Base-by-base conservation (phyloP, 306 rosid genomes). In the Cicer chorassanicum region DNA sequence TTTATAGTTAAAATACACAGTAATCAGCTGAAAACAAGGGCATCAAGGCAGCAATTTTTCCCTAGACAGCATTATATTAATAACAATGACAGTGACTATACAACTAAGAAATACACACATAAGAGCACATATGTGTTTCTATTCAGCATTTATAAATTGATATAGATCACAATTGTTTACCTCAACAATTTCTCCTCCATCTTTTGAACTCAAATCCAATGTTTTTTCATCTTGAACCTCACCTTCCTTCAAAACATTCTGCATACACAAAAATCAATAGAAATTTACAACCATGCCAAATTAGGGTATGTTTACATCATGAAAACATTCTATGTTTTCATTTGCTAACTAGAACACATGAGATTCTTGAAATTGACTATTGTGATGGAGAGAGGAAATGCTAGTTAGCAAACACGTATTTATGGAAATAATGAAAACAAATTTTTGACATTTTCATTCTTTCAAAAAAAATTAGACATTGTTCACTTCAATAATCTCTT, bases 151-250 rank as follows among this genome's bases (percentile, higher is more conserved):
- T 24, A 6, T 29, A 13, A 16, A 50, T 16, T 42, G 19, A 67
- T 8, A 64, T 5, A 14, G 4, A 44, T 10, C 15, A 7, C 39
- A 51, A 9, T 55, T 38, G 67, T 78, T 69, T 65, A 81, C 88
- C 85, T 78, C 66, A 49, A 42, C 62, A 34, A 14, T 11, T 81
- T 39, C 69, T 15, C 72, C 76, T 34, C 34, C 82, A 48, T 79
- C 43, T 66, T 71, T 62, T 14, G 57, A 75, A 19, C 68, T 36
- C 70, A 8, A 1, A 21, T 53, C 65, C 36, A 69, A 29, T 4
- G 1, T 63, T 53, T 69, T 74, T 42, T 57, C 78, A 73, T 18
- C 81, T 46, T 16, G 10, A 56, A 63, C 69, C 49, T 46, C 80
- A 45, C 62, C 16, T 63, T 73, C 78, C 62, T 84, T 81, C 65